A percentile compares a stretch with the other conserved stretches of the same genome.
Conservation (phyloP, 768 basidiomycete genomes). For the Russula foetens region DNA sequence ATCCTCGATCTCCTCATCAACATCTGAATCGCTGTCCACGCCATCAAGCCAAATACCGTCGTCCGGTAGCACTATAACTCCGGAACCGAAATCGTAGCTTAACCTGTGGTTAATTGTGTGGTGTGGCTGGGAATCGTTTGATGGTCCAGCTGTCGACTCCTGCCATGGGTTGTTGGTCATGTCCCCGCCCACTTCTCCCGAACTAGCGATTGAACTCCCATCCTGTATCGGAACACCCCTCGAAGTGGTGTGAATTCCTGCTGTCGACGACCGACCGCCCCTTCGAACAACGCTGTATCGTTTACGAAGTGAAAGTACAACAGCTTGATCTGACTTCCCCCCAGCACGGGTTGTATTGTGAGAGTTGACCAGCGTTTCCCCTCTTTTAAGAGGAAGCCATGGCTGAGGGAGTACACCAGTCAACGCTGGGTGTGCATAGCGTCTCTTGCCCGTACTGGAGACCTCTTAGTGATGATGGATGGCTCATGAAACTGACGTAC, state of each 20-base stretch:
- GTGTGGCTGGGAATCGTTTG: conserved; percentile 22
- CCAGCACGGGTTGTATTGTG: conserved; percentile 32
- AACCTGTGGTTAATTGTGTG: conserved; percentile 45
- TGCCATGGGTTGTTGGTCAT: conserved; percentile 49
- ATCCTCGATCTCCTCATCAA: conserved; percentile 33
- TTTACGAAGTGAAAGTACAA: conserved; percentile 76
- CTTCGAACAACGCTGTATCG: conserved; percentile 49
- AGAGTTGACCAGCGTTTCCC: conserved; percentile 63
- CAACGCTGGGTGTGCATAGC: conserved; percentile 92
- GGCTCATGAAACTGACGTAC: conserved; percentile 32
- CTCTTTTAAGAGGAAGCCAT: conserved; percentile 88
- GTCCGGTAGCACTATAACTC: conserved; percentile 84
- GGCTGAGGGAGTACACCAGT: conserved; percentile 90
- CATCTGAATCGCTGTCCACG: conserved; percentile 39
- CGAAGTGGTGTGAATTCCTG: neutral
- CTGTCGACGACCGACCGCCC: conserved; percentile 18
- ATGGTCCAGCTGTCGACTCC: conserved; percentile 35
- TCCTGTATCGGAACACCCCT: conserved; percentile 17
- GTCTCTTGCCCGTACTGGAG: conserved; percentile 79
- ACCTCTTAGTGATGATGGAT: neutral
- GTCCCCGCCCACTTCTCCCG: conserved; percentile 1
- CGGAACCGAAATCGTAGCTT: conserved; percentile 80
- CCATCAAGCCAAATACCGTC: conserved; percentile 46
- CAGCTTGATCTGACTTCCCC: conserved; percentile 43
- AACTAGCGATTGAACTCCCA: neutral